These are phyloP conservation scores for Hepatocystis sp. DNA, from an alignment of 169 alveolate genomes.

Conservation along the genomic window DNA sequence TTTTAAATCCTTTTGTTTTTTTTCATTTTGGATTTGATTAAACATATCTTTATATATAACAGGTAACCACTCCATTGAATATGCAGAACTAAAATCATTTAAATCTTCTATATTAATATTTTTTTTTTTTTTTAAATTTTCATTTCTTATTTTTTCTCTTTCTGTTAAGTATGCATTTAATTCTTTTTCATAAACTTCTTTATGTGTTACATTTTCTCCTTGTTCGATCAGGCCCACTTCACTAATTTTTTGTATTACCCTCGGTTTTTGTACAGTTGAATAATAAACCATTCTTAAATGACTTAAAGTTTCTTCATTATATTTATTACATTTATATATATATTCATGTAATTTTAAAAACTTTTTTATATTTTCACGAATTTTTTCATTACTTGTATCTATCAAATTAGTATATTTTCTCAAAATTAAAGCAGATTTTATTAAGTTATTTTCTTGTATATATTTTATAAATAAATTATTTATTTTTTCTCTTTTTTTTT, in stretches of 20 bases:
- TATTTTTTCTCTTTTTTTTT: constrained; percentile 75
- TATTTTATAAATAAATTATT: constrained; percentile 80
- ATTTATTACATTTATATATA: constrained; percentile 81
- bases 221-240: constrained; percentile 76
- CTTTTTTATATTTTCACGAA: constrained; percentile 60
- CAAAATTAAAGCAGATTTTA: constrained; percentile 80
- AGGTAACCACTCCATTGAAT: constrained; percentile 86
- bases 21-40: constrained; percentile 67
- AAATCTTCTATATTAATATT: constrained; percentile 83
- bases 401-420: constrained; percentile 77
- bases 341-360: constrained; percentile 78
- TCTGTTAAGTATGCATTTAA: constrained; percentile 70
- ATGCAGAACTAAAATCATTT: constrained; percentile 83
- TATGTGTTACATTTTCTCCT: constrained; percentile 82
- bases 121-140: constrained; percentile 77
- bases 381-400: constrained; percentile 32
- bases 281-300: constrained; percentile 80
- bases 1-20: constrained; percentile 8
- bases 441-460: constrained; percentile 82
- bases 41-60: constrained; percentile 81
- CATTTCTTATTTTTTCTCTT: constrained; percentile 76
- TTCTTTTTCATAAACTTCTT: constrained; percentile 84
- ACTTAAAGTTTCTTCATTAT: constrained; percentile 70
- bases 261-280: constrained; percentile 81
- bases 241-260: constrained; percentile 77